Conservation (phyloP, 495 filamentous ascomycete species). For the Talaromyces thailandensis region DNA sequence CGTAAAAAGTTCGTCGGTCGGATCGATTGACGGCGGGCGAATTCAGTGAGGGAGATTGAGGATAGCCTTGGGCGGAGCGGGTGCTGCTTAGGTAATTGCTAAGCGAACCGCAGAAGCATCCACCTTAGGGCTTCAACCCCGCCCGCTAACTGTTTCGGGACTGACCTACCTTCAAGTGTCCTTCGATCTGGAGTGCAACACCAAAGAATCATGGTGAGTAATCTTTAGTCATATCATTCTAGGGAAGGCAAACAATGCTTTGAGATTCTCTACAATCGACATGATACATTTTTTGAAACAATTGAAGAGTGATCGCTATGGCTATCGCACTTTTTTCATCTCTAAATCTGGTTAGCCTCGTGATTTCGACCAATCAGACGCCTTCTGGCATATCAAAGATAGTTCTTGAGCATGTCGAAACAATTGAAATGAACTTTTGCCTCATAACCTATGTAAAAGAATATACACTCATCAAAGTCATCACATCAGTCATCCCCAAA, state of each 20-base stretch:
- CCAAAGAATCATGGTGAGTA: background rate
- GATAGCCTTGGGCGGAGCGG: slow-evolving; percentile 10
- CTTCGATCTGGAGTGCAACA: background rate
- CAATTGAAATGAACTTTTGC: background rate
- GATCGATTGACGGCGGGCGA: slow-evolving; percentile 25
- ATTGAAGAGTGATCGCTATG: background rate
- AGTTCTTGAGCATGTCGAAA: background rate
- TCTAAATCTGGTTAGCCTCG: background rate
- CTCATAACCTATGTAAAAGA: background rate
- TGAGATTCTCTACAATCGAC: background rate
- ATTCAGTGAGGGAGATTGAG: slow-evolving; percentile 39
- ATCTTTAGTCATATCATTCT: background rate
- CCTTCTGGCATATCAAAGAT: background rate
- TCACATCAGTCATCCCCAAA: slow-evolving; percentile 32
- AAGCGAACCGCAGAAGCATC: slow-evolving; percentile 29
- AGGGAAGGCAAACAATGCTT: background rate
- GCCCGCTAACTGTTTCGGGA: slow-evolving; percentile 1
- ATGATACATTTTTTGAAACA: background rate
- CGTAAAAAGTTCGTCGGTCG: slow-evolving; percentile 42
- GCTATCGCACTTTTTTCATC: background rate
- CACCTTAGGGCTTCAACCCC: slow-evolving; percentile 29
- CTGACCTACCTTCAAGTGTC: no score
- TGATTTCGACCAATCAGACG: background rate
- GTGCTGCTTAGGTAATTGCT: slow-evolving; percentile 41
- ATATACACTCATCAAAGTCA: background rate